These are phyloP conservation scores for Lodderomyces margitis DNA, from an alignment of 1,139 yeast species.

Conservation along the genomic window DNA sequence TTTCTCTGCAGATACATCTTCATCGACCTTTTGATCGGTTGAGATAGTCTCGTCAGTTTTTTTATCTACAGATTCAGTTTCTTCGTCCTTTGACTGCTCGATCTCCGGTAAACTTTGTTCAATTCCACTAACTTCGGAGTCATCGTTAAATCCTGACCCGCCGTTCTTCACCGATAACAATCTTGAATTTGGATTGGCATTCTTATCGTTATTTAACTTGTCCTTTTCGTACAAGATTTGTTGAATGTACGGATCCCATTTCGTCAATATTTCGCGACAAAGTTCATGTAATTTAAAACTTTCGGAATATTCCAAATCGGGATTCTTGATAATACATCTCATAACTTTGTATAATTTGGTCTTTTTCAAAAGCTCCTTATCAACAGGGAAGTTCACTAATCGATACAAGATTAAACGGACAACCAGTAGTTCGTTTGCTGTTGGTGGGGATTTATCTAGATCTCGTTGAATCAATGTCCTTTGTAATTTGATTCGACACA, in stretches of 20 bases:
- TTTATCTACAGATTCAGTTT: slow-evolving; percentile 2
- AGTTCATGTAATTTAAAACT: slow-evolving; percentile 50
- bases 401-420: slow-evolving; percentile 53
- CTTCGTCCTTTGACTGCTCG: slow-evolving; percentile 14
- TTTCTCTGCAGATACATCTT: slow-evolving; percentile 1
- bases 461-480: slow-evolving; percentile 45
- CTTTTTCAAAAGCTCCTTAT: slow-evolving; percentile 51
- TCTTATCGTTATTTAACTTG: slow-evolving; percentile 8
- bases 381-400: slow-evolving; percentile 50
- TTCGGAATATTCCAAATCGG: slow-evolving; percentile 42
- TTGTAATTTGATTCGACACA: slow-evolving; percentile 47
- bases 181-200: slow-evolving; percentile 4
- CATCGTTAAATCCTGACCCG: slow-evolving; percentile 20
- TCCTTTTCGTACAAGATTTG: slow-evolving; percentile 34
- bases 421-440: slow-evolving; percentile 55
- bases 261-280: slow-evolving; percentile 40
- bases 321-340: slow-evolving; percentile 45
- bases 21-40: too few species aligned
- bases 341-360: slow-evolving; percentile 55
- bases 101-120: slow-evolving; percentile 17
- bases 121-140: slow-evolving; percentile 31
- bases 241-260: slow-evolving; percentile 44
- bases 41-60: background rate
- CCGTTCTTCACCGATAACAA: slow-evolving; percentile 4
- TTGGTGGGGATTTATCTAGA: slow-evolving; percentile 19